Base-by-base conservation (phyloP, 345 rosid species). In the Salix koriyanagi region DNA sequence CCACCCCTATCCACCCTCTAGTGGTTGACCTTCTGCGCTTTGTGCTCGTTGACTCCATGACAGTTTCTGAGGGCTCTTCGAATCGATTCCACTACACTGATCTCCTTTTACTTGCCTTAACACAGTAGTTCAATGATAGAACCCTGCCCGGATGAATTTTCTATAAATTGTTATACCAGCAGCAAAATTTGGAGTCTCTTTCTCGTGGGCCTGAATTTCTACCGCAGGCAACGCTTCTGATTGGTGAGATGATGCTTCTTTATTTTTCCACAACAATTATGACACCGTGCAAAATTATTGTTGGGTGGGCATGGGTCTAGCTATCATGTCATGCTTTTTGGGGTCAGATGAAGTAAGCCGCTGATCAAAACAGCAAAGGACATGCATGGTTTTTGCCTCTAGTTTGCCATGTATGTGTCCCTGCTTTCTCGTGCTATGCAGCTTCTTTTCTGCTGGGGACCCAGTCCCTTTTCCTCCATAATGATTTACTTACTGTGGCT, bases 301-400 rank as follows among this genome's bases (percentile, higher is more conserved):
- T 34, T 32, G 2, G 19, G 4, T 37, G 18, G 73, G 21, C 50
- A 30, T 41, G 69, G 77, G 79, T 48, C 41, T 61, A 65, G 69
- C 44, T 48, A 76, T 78, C 52, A 77, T 75, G 83, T 68, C 52
- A 9, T 77, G 71, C 86, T 71, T 80, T 74, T 77, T 30, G 79
- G 71, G 32, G n/a, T 42, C 18, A n/a, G 36, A 32, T 28, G n/a
- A 19, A 18, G 69, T 69, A 65, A 79, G 77, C 18, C n/a, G 62
- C 75, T 46, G 62, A 65, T 65, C 70, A 32, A 46, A 60, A 26
- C 2, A 7, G 66, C 14, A 72, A 25, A 14, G 32, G 80, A 23
- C 74, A 66, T 54, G 69, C 56, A 26, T 44, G 62, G 62, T 72
- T 37, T 67, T 58, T 73, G 74, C 64, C 44, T 67, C 34, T 54